These are phyloP conservation scores for Epichloe uncinata DNA, from an alignment of 2,329 filamentous ascomycete genomes.

Conservation along the genomic window DNA sequence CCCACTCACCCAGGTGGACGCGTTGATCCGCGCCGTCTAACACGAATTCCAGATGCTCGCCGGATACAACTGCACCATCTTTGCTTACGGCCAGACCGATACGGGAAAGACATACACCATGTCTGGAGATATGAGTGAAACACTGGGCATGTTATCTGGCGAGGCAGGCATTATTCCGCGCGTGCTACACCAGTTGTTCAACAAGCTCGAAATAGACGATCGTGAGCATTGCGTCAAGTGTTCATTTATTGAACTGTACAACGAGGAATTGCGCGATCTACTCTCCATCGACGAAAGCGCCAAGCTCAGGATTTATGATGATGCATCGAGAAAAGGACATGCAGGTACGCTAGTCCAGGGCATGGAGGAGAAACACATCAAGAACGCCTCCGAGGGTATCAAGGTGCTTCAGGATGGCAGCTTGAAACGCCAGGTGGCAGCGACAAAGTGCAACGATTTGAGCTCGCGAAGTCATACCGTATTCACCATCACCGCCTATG, in stretches of 20 bases:
- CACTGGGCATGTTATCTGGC: conserved; percentile 72
- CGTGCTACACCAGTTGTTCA: conserved; percentile 75
- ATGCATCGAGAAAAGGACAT: conserved; percentile 74
- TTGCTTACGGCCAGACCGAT: conserved; percentile 94
- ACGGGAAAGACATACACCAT: conserved; percentile 99
- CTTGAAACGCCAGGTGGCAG: conserved; percentile 90
- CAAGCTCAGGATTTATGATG: conserved; percentile 94
- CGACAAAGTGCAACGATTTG: conserved; percentile 98
- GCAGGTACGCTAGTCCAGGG: conserved; percentile 82
- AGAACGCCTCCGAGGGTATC: conserved; percentile 72
- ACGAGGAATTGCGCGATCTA: conserved; percentile 88
- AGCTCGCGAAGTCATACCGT: conserved; percentile 95
- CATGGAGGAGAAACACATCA: conserved; percentile 94
- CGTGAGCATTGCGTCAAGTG: conserved; percentile 86
- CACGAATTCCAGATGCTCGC: conserved; percentile 59
- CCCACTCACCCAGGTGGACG: background rate
- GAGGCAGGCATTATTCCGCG: conserved; percentile 91
- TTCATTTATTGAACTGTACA: conserved; percentile 97
- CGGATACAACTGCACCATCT: conserved; percentile 97
- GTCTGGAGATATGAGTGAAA: conserved; percentile 93
- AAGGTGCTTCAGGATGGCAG: conserved; percentile 80
- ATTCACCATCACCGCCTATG: conserved; percentile 87
- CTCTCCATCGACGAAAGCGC: conserved; percentile 66
- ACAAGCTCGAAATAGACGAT: conserved; percentile 65
- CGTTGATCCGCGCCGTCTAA: background rate